Conservation (phyloP, 768 basidiomycete genomes). For the Trametes coccinea region DNA sequence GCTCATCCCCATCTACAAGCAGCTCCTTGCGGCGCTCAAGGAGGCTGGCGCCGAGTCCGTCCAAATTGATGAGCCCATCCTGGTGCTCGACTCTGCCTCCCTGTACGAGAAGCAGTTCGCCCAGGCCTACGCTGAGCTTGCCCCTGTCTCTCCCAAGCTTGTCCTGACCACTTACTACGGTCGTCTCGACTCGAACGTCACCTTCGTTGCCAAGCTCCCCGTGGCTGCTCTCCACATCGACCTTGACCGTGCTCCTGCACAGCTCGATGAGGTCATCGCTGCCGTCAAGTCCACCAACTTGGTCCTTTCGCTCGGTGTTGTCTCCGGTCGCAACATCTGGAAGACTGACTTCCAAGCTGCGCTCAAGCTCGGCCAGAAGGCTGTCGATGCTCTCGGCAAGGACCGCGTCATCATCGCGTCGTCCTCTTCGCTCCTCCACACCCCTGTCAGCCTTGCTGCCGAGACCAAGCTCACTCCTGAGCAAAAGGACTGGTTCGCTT, state of each 20-base stretch:
- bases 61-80: conserved; percentile 95
- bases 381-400: conserved; percentile 76
- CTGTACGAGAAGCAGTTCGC: conserved; percentile 78
- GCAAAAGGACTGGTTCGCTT: conserved; percentile 98
- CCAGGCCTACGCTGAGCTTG: conserved; percentile 78
- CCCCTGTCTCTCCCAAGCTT: conserved; percentile 85
- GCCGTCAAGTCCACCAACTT: conserved; percentile 84
- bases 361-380: conserved; percentile 81
- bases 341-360: conserved; percentile 90
- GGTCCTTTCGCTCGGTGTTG: conserved; percentile 88
- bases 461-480: conserved; percentile 88
- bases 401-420: conserved; percentile 93
- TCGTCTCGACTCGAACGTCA: conserved; percentile 90
- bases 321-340: conserved; percentile 99
- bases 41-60: conserved; percentile 91
- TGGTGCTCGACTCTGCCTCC: conserved; percentile 86
- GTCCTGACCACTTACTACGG: conserved; percentile 95
- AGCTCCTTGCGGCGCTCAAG: conserved; percentile 88
- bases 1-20: conserved; percentile 88
- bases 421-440: conserved; percentile 98
- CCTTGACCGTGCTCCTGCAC: conserved; percentile 88
- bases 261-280: conserved; percentile 78
- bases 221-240: conserved; percentile 95
- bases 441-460: conserved; percentile 90
- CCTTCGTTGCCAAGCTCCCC: conserved; percentile 88